These are phyloP conservation scores for Coemansia asiatica DNA, from an alignment of 192 early-diverging fungal species.

Conservation along the genomic window DNA sequence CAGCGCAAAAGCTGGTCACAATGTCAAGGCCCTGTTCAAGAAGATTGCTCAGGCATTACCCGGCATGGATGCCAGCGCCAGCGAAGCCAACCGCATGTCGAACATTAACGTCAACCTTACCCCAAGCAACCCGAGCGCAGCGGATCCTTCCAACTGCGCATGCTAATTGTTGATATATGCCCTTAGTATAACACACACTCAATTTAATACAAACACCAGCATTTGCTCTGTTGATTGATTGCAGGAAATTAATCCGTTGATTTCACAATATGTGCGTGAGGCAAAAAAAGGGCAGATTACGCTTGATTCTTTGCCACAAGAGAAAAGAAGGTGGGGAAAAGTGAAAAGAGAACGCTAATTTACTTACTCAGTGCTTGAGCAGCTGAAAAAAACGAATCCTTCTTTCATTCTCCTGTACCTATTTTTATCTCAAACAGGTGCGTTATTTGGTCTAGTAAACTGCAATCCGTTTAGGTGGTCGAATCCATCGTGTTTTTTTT, in stretches of 20 bases:
- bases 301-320: no score
- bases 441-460: slow-evolving; percentile 6
- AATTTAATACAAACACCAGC: no score
- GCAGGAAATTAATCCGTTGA: no score
- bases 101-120: slow-evolving; percentile 62
- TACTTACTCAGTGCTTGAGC: background rate
- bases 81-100: slow-evolving; percentile 53
- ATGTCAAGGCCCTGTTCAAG: slow-evolving; percentile 96
- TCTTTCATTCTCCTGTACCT: slow-evolving; percentile 31
- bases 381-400: slow-evolving; percentile 4
- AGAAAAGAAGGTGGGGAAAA: no score
- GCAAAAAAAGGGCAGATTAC: no score
- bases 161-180: slow-evolving; percentile 28
- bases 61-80: slow-evolving; percentile 73
- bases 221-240: no score
- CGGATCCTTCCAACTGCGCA: slow-evolving; percentile 57
- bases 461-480: background rate
- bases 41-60: slow-evolving; percentile 88
- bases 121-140: slow-evolving; percentile 43
- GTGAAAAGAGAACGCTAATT: background rate
- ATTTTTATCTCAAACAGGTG: slow-evolving; percentile 39
- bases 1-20: slow-evolving; percentile 98
- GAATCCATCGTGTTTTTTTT: slow-evolving; percentile 23
- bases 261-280: no score
- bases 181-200: no score